Evolutionary conservation across 345 rosid genomes (phyloP), one percentile per base, ranked within the genome.

Genomic region (Gynandropsis gynandra): DNA sequence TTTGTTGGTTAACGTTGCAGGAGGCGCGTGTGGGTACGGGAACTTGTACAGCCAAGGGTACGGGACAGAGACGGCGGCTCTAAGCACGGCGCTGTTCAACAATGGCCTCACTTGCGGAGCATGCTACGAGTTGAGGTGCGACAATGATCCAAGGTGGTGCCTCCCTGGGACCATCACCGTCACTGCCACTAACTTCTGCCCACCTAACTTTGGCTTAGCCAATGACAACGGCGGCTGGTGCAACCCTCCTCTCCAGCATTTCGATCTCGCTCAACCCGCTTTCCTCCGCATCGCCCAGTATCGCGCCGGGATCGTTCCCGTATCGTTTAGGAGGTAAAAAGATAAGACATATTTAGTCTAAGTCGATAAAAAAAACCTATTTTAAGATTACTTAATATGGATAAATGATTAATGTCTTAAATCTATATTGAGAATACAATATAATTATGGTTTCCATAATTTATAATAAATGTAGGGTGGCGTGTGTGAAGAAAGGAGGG

Each of bases 201-300:
- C 98, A 4, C 98, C 98, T 0, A 90, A 90, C 78, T 4, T 4
- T 0, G 92, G 78, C 10, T 60, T 75, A 39, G 8, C 96, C 8
- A 90, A 87, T 8, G 80, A 79, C 71, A 84, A 90, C 9, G 98
- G 98, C 21, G 98, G 98, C 8, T 90, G 98, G 98, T 90, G 98
- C 70, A 90, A 90, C 54, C 96, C 98, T 62, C 98, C 98, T 29
- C 95, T 90, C 29, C 81, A 90, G 43, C 98, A 90, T 69, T 90
- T 90, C 12, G 98, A 90, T 65, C 34, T 90, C 68, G 98, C 98
- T 3, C 95, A 90, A 63, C 98, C 98, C 13, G 92, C 95, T 49
- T 90, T 87, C 79, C 63, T 84, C 56, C 92, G 83, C 11, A 87
- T 90, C 37, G 98, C 98, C 52, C 96, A 90, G 16, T 90, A 90